Conservation (phyloP, 805 yeast genomes). For the Dipodascus albidus region DNA sequence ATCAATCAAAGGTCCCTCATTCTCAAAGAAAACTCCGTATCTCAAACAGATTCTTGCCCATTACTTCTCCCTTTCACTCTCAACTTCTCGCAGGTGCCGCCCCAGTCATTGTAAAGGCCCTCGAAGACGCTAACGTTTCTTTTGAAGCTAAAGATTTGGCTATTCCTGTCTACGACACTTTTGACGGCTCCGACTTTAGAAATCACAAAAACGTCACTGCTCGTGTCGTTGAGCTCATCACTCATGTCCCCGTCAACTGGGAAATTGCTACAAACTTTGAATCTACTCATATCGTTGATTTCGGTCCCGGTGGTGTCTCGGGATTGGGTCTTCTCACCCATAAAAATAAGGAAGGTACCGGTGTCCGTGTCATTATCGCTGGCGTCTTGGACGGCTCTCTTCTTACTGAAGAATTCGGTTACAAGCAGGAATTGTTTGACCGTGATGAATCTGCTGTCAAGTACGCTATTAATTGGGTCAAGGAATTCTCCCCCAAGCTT, state of each 20-base stretch:
- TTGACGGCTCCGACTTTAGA: conserved; percentile 70
- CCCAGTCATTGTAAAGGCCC: conserved; percentile 52
- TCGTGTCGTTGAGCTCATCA: conserved; percentile 73
- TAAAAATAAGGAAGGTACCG: conserved; percentile 97
- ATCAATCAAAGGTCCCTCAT: conserved; percentile 89
- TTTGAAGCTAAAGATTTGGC: conserved; percentile 45
- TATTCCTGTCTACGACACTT: conserved; percentile 90
- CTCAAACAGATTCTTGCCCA: conserved; percentile 88
- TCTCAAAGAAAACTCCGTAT: conserved; percentile 91
- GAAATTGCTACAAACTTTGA: conserved; percentile 73
- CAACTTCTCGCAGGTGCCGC: conserved; percentile 69
- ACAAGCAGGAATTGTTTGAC: conserved; percentile 89
- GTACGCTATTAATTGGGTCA: conserved; percentile 84
- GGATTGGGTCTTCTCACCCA: conserved; percentile 95
- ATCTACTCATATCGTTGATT: conserved; percentile 85
- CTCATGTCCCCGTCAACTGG: conserved; percentile 89
- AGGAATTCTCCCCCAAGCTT: conserved; percentile 77
- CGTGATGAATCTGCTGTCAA: conserved; percentile 51
- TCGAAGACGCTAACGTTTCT: conserved; percentile 44
- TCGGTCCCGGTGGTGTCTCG: conserved; percentile 98
- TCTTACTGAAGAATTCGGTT: conserved; percentile 79
- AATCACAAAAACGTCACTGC: conserved; percentile 37
- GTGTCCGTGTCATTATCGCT: conserved; percentile 86
- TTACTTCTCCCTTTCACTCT: conserved; percentile 95
- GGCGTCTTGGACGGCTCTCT: conserved; percentile 69